A percentile compares a stretch with the other conserved stretches of the same genome.
Evolutionary conservation across 768 basidiomycete species (phyloP).

Genomic region (Boletus fagicola): DNA sequence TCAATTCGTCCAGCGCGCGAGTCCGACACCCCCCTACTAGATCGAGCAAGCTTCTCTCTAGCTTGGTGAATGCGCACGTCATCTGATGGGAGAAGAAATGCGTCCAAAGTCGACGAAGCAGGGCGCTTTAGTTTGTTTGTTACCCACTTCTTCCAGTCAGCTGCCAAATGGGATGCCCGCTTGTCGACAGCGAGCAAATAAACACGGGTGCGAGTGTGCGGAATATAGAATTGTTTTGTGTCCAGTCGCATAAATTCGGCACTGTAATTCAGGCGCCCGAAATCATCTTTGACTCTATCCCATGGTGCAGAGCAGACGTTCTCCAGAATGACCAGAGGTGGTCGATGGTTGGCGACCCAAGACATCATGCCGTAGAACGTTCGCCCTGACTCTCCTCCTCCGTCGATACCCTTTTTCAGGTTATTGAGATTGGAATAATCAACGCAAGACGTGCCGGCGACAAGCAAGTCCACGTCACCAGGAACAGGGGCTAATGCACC

Average conservation of each 20-base stretch:
- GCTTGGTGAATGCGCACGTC: slow-evolving; percentile 91
- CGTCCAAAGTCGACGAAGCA: slow-evolving; percentile 86
- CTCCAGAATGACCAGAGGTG: slow-evolving; percentile 90
- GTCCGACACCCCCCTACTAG: slow-evolving; percentile 56
- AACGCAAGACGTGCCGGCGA: slow-evolving; percentile 95
- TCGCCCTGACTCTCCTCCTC: slow-evolving; percentile 86
- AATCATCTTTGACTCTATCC: slow-evolving; percentile 71
- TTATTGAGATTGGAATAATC: slow-evolving; percentile 97
- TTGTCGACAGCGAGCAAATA: slow-evolving; percentile 81
- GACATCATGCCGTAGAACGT: slow-evolving; percentile 95
- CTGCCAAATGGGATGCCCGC: slow-evolving; percentile 56
- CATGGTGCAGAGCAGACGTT: slow-evolving; percentile 94
- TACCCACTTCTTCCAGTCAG: slow-evolving; percentile 65
- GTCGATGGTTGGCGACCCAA: slow-evolving; percentile 85
- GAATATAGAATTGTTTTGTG: slow-evolving; percentile 89
- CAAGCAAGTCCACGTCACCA: slow-evolving; percentile 83
- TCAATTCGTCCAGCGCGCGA: slow-evolving; percentile 74
- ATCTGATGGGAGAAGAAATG: slow-evolving; percentile 87
- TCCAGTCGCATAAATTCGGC: slow-evolving; percentile 71
- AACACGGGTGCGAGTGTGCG: slow-evolving; percentile 89
- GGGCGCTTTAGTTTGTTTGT: slow-evolving; percentile 68
- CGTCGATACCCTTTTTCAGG: slow-evolving; percentile 86
- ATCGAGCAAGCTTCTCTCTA: slow-evolving; percentile 76
- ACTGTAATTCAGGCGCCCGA: slow-evolving; percentile 72
- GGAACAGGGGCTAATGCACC: slow-evolving; percentile 84